Evolutionary conservation across 1,284 basidiomycete genomes (phyloP), one percentile per base, ranked within the genome.

Genomic region (Farysia itapuensis): DNA sequence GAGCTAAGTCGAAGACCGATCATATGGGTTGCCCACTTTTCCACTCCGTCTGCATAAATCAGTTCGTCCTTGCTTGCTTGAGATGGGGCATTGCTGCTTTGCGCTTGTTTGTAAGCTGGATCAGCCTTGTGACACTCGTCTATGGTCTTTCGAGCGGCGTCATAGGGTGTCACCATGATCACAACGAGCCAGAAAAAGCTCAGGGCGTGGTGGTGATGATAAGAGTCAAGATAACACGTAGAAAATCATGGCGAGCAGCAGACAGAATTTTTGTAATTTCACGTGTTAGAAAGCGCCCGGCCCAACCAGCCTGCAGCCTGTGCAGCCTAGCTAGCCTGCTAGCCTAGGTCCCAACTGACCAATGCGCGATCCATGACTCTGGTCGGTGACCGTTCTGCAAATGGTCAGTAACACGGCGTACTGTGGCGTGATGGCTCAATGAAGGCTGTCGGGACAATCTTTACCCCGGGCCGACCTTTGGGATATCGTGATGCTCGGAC

Each of bases 401-500:
- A n/a, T n/a, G n/a, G n/a, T n/a, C n/a, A n/a, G n/a, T n/a, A n/a
- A n/a, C n/a, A n/a, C n/a, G n/a, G n/a, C n/a, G n/a, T n/a, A n/a
- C n/a, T n/a, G n/a, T n/a, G n/a, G n/a, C n/a, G n/a, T n/a, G n/a
- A n/a, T n/a, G n/a, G n/a, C n/a, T n/a, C n/a, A n/a, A n/a, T n/a
- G n/a, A n/a, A n/a, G n/a, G n/a, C n/a, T n/a, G n/a, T n/a, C n/a
- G n/a, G n/a, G n/a, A n/a, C n/a, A n/a, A n/a, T n/a, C n/a, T n/a
- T 38, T 38, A 64, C 15, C 67, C 67, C 4, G 64, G 64, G 4
- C 67, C 67, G 5, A 87, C 89, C 81, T 91, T 91, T 30, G 90
- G 90, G 66, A 93, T 91, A 76, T 93, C 90, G 76, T 93, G 88
- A 81, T 93, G 90, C 79, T 93, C 90, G 73, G 87, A 88, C 49